phyloP scores from a whole-genome alignment of 139 green algal species.

The Mesotaenium endlicherianum region DNA sequence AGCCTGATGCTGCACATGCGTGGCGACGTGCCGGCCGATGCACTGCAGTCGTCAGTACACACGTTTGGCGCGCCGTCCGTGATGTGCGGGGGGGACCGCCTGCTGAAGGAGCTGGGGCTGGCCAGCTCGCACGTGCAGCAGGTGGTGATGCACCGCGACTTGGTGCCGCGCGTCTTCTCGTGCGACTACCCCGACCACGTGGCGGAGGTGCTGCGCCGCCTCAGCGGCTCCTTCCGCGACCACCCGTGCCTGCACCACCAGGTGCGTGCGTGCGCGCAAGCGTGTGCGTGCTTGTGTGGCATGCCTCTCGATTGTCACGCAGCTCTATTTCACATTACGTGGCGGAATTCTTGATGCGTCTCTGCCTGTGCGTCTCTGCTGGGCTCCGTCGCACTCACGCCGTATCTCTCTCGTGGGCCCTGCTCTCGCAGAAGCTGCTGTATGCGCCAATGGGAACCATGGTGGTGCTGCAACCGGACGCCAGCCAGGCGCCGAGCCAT shows the following conservation, averaged over 20 bases:
- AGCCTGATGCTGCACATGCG: slow-evolving; percentile 80
- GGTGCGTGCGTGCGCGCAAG: background rate
- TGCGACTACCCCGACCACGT: slow-evolving; percentile 90
- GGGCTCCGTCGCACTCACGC: too few relatives aligned
- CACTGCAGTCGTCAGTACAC: slow-evolving; percentile 73
- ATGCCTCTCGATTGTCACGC: background rate
- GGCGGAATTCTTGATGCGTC: slow-evolving; percentile 9
- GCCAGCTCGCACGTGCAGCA: slow-evolving; percentile 69
- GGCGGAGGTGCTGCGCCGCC: slow-evolving; percentile 65
- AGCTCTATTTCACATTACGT: background rate
- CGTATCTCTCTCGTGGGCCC: too few relatives aligned
- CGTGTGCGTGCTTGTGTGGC: background rate
- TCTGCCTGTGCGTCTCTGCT: too few relatives aligned
- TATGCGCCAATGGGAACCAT: slow-evolving; percentile 86
- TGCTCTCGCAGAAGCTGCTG: slow-evolving; percentile 60
- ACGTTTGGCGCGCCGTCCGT: slow-evolving; percentile 88
- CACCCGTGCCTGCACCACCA: slow-evolving; percentile 69
- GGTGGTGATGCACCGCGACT: slow-evolving; percentile 85
- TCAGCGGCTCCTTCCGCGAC: slow-evolving; percentile 70
- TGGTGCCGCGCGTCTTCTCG: slow-evolving; percentile 93
- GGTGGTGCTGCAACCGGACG: slow-evolving; percentile 83
- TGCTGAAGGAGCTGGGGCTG: slow-evolving; percentile 55
- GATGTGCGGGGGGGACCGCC: slow-evolving; percentile 69
- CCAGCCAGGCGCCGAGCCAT: slow-evolving; percentile 58
- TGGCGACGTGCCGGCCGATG: slow-evolving; percentile 9